These are phyloP conservation scores for Lipomyces starkeyi DNA, from an alignment of 805 yeast species.

Conservation along the genomic window DNA sequence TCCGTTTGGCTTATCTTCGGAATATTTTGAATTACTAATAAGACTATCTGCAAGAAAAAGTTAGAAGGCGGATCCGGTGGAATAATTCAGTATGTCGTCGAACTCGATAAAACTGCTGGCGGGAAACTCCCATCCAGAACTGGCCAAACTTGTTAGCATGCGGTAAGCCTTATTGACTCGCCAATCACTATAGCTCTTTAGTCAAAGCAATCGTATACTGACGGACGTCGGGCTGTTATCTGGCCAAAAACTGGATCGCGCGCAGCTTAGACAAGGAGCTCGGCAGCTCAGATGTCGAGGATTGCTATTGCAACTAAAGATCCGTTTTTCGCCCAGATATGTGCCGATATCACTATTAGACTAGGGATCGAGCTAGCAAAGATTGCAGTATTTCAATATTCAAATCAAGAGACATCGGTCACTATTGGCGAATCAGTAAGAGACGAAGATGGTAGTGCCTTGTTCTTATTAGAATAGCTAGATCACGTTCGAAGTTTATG, in stretches of 20 bases:
- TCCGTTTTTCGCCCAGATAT: constrained; percentile 5
- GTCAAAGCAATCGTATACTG: background rate
- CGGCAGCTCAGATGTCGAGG: background rate
- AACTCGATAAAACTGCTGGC: constrained; percentile 64
- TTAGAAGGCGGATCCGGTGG: background rate
- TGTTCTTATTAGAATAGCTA: background rate
- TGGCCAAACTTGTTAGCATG: constrained; percentile 73
- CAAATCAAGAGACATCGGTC: constrained; percentile 88
- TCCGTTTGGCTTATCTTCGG: background rate
- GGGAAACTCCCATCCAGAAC: constrained; percentile 71
- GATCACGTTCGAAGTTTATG: background rate
- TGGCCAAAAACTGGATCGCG: constrained; percentile 7
- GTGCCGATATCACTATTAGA: constrained; percentile 39
- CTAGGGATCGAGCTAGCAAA: constrained; percentile 73
- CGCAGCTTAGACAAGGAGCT: background rate
- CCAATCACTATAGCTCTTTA: background rate
- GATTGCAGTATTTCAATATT: constrained; percentile 81
- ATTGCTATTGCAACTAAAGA: background rate
- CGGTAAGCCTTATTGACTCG: constrained; percentile 43
- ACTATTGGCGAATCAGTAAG: constrained; percentile 86
- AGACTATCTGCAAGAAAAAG: background rate
- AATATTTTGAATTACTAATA: background rate
- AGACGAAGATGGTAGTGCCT: constrained; percentile 68
- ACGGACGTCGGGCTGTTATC: background rate
- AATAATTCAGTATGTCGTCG: constrained; percentile 44